Evolutionary conservation across 1,139 yeast genomes (phyloP), one percentile per base, ranked within the genome.

Genomic region (Yamadazyma dushanensis): DNA sequence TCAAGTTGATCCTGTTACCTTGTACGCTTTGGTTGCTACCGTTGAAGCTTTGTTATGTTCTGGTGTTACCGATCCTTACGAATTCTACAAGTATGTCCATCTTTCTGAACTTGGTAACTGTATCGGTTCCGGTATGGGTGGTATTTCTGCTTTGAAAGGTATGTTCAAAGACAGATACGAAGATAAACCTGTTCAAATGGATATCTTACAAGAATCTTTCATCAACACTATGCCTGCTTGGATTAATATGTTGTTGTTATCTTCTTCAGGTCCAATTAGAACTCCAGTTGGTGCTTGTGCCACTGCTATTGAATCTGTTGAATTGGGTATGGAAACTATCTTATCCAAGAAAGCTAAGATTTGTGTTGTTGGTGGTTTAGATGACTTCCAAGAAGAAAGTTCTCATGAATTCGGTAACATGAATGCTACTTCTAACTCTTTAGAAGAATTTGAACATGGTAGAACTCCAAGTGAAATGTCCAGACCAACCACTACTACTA

Each of bases 241-340:
- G 98, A 96, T 92, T 50, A 92, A 92, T 60, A 92, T 92, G 98
- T 78, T 92, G 74, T 75, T 92, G 62, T 74, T 92, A 47, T 90
- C 97, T 16, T 84, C 97, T n/a, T 87, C 97, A 43, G 98, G 98
- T 69, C 98, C 98, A 45, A 89, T 90, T 63, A 90, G 90, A 78
- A 92, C 98, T 20, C 97, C 98, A 38, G 98, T 92, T 41, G 98
- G 96, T 72, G 98, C 98, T 32, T 92, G 98, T 76, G 98, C 98
- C 35, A 92, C 98, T 50, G 94, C 98, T 40, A 84, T 94, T 46
- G 98, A 92, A 73, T 92, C 98, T 44, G 88, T 94, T 51, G 98
- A 92, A 61, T 78, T 79, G 56, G 98, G 97, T 78, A 80, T 85
- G 51, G 98, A 92, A 70, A 86, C 96, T 37, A 89, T 92, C 54